Evolutionary conservation across 495 filamentous ascomycete species (phyloP), one percentile per base, ranked within the genome.

Genomic region (Oidiodendron maius): DNA sequence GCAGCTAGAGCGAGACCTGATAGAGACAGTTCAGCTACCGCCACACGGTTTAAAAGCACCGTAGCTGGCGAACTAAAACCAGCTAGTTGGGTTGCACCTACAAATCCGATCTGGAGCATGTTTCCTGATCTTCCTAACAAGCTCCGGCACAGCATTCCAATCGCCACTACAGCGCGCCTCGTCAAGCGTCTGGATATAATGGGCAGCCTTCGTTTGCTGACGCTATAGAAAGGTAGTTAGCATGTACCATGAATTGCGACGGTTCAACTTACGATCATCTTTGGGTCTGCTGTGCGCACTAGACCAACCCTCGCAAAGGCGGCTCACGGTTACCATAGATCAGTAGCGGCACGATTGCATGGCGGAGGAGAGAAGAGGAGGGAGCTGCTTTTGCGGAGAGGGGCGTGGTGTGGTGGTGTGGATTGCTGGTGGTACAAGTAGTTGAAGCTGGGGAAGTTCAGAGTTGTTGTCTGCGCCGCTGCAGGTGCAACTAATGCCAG

Each of bases 111-210:
- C 81, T 38, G 89, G 84, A 51, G 89, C 88, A 77, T 97, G 91
- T 60, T 97, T 96, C 57, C 80, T 84, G 51, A 96, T 78, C 67
- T 98, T 97, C 56, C 89, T 79, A 56, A 87, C 80, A 51, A 95
- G 71, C 68, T 96, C 93, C 23, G 85, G 86, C n/a, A 96, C 76
- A 23, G 86, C 86, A 51, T 86, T 76, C 93, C 93, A 98, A 59
- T 78, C 82, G 23, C 87, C 89, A 59, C 91, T 80, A 61, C 87
- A 93, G 49, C 93, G 85, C 54, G 89, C 88, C 56, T 80, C 77
- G 60, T 97, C 87, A 55, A 98, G 79, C 67, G 78, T 79, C 60
- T 75, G 71, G 55, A 91, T 72, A 65, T 96, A 95, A 58, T 81
- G 78, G 51, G 74, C 76, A 40, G 83, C 89, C 71, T 98, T 98